These are phyloP conservation scores for Penicillium sp. DNA, from an alignment of 2,329 filamentous ascomycete genomes.

Conservation along the genomic window DNA sequence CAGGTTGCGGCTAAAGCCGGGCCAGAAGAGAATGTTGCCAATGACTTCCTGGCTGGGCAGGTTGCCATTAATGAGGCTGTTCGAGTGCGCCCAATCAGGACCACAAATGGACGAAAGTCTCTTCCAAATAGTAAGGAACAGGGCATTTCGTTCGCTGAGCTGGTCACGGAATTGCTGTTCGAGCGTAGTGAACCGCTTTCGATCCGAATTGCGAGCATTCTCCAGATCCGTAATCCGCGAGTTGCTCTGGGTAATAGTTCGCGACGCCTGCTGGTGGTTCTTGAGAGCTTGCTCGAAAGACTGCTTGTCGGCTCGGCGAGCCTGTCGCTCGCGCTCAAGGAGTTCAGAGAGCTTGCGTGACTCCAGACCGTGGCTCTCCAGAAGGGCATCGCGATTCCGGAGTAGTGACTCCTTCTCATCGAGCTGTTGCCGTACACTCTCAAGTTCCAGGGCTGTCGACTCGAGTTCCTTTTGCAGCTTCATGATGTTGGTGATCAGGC, in stretches of 20 bases:
- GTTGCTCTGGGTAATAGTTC: slow-evolving; percentile 83
- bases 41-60: slow-evolving; percentile 84
- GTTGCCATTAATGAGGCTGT: slow-evolving; percentile 85
- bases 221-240: slow-evolving; percentile 84
- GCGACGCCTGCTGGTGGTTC: slow-evolving; percentile 82
- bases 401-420: slow-evolving; percentile 91
- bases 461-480: slow-evolving; percentile 89
- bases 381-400: slow-evolving; percentile 81
- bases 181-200: slow-evolving; percentile 71
- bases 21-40: slow-evolving; percentile 71
- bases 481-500: slow-evolving; percentile 80
- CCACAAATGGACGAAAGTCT: slow-evolving; percentile 83
- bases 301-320: slow-evolving; percentile 81
- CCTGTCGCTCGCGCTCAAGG: slow-evolving; percentile 85
- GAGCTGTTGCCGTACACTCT: slow-evolving; percentile 72
- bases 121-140: slow-evolving; percentile 89
- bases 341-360: slow-evolving; percentile 81
- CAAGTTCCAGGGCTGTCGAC: slow-evolving; percentile 77
- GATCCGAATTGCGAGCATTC: slow-evolving; percentile 73
- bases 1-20: slow-evolving; percentile 87
- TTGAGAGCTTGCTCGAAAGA: slow-evolving; percentile 87
- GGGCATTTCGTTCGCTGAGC: slow-evolving; percentile 82
- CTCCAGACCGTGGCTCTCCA: slow-evolving; percentile 88
- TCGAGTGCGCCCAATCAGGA: slow-evolving; percentile 85
- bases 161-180: slow-evolving; percentile 85